These are phyloP conservation scores for Sporothrix humicola DNA, from an alignment of 2,329 filamentous ascomycete species.

Conservation along the genomic window DNA sequence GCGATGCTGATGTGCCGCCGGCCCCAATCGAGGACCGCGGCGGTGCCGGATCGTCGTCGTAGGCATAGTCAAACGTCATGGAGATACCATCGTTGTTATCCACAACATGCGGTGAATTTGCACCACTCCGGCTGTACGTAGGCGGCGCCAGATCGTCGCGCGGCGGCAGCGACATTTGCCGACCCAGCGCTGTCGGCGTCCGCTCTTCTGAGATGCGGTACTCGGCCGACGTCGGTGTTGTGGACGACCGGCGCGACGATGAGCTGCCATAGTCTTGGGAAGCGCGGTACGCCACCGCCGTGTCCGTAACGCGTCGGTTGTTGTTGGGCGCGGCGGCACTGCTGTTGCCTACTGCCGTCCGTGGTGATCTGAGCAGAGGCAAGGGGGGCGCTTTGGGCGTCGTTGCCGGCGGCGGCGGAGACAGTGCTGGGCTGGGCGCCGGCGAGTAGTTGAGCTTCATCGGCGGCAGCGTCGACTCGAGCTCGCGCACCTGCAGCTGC, in stretches of 20 bases:
- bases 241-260: slow-evolving; percentile 13
- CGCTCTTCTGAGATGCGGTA: slow-evolving; percentile 39
- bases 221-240: background rate
- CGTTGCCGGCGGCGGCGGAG: slow-evolving; percentile 42
- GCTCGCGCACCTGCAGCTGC: slow-evolving; percentile 71
- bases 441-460: slow-evolving; percentile 74
- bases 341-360: slow-evolving; percentile 34
- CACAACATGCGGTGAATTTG: slow-evolving; percentile 36
- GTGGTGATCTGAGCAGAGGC: slow-evolving; percentile 43
- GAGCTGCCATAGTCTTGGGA: slow-evolving; percentile 26
- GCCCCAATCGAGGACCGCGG: background rate
- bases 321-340: background rate
- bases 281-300: slow-evolving; percentile 32
- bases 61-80: slow-evolving; percentile 71
- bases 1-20: background rate
- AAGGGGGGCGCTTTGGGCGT: slow-evolving; percentile 38
- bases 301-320: slow-evolving; percentile 30
- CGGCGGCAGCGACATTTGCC: slow-evolving; percentile 14
- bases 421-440: slow-evolving; percentile 20
- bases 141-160: slow-evolving; percentile 15
- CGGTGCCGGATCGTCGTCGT: slow-evolving; percentile 44
- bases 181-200: slow-evolving; percentile 40
- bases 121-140: slow-evolving; percentile 9
- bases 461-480: slow-evolving; percentile 85
- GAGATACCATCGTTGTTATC: slow-evolving; percentile 59